phyloP scores from a whole-genome alignment of 495 filamentous ascomycete genomes.

The Aspergillus homomorphus region DNA sequence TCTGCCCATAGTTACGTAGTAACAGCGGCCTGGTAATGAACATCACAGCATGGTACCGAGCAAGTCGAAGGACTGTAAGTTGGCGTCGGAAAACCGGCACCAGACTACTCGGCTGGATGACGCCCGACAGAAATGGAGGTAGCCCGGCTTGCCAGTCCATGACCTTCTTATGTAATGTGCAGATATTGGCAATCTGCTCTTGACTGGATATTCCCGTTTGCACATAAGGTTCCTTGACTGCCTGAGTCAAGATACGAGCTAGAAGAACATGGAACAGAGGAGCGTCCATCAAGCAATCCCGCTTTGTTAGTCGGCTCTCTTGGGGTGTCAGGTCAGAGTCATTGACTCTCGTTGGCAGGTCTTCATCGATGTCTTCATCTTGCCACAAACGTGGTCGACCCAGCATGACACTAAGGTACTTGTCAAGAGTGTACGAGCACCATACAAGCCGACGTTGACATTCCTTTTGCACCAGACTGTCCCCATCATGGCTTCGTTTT shows the following conservation, averaged over 20 bases:
- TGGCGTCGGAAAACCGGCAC: slow-evolving; percentile 25
- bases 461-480: slow-evolving; percentile 15
- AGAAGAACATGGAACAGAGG: slow-evolving; percentile 25
- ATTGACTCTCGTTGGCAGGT: slow-evolving; percentile 24
- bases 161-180: slow-evolving; percentile 12
- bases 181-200: slow-evolving; percentile 19
- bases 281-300: slow-evolving; percentile 32
- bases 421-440: slow-evolving; percentile 32
- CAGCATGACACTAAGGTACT: slow-evolving; percentile 31
- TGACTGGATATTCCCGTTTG: slow-evolving; percentile 17
- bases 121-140: slow-evolving; percentile 22
- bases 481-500: background rate
- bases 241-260: slow-evolving; percentile 23
- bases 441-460: slow-evolving; percentile 27
- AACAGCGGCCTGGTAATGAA: slow-evolving; percentile 28
- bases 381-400: slow-evolving; percentile 27
- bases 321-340: slow-evolving; percentile 17
- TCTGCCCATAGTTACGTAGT: slow-evolving; percentile 23
- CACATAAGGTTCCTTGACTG: slow-evolving; percentile 26
- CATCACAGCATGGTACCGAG: slow-evolving; percentile 26
- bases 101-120: slow-evolving; percentile 26
- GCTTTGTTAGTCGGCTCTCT: slow-evolving; percentile 1
- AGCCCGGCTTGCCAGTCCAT: slow-evolving; percentile 24
- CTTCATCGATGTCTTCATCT: slow-evolving; percentile 28
- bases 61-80: slow-evolving; percentile 25